Conservation (phyloP, 176 grass and related monocot genomes). For the Tillandsia fasciculata region DNA sequence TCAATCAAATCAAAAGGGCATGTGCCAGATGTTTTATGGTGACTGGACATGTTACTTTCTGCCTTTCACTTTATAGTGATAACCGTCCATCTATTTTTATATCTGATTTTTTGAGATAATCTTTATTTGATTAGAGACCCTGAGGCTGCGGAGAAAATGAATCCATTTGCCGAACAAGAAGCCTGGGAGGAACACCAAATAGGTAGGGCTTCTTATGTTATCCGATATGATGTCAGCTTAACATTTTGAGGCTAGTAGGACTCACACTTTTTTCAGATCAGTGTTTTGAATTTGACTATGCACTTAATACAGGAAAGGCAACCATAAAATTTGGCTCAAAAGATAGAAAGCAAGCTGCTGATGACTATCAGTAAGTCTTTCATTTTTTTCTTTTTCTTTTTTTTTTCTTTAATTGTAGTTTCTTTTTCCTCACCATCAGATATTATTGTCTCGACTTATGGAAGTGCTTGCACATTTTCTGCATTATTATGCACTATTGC, state of each 20-base stretch:
- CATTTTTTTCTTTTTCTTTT: slow-evolving; percentile 11
- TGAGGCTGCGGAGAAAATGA: slow-evolving; percentile 82
- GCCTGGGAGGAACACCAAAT: slow-evolving; percentile 98
- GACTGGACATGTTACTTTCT: background rate
- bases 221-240: background rate
- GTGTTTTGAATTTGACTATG: slow-evolving; percentile 15
- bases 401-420: slow-evolving; percentile 5
- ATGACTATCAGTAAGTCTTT: slow-evolving; percentile 61
- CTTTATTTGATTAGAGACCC: slow-evolving; percentile 47
- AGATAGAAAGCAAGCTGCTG: slow-evolving; percentile 51
- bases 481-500: background rate
- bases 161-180: slow-evolving; percentile 97
- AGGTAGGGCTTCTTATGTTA: slow-evolving; percentile 28
- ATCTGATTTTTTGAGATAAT: slow-evolving; percentile 5
- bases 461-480: background rate
- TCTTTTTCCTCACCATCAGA: background rate
- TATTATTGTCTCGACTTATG: background rate
- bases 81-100: background rate
- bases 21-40: background rate
- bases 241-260: slow-evolving; percentile 3
- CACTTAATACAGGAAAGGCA: slow-evolving; percentile 56
- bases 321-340: slow-evolving; percentile 70
- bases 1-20: slow-evolving; percentile 6
- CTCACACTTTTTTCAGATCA: slow-evolving; percentile 3
- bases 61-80: background rate